phyloP scores from a whole-genome alignment of 352 stramenopile species.

The Pythium brachiatum region DNA sequence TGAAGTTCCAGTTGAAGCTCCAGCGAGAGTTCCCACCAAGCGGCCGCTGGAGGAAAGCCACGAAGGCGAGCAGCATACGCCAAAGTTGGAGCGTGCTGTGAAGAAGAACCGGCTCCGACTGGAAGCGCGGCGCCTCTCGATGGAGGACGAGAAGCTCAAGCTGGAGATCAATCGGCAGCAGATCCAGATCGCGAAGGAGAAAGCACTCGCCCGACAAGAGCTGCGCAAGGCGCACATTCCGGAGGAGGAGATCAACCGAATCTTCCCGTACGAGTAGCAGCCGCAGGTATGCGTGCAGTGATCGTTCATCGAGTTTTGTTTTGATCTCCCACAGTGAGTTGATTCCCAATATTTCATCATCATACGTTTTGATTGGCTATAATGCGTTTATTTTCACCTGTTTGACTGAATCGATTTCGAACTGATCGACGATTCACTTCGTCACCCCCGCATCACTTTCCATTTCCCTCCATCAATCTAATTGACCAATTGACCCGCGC shows the following conservation, averaged over 20 bases:
- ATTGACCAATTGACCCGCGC: no score
- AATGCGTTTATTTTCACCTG: not conserved
- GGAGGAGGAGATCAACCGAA: not conserved
- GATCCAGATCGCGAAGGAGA: not conserved
- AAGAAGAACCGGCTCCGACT: not conserved
- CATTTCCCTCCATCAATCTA: not conserved
- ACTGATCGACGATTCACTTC: not conserved
- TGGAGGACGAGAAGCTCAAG: not conserved
- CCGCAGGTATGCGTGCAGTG: not conserved
- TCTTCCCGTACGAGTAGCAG: not conserved
- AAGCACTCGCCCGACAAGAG: slow-evolving; percentile 1
- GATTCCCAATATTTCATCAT: not conserved
- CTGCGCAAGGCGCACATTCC: not conserved
- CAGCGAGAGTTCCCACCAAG: not conserved
- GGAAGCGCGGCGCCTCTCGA: not conserved
- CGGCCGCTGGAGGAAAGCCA: not conserved
- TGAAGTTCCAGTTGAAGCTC: not conserved
- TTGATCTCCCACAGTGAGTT: not conserved
- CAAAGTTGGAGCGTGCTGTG: not conserved
- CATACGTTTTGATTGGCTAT: not conserved
- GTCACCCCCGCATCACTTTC: not conserved
- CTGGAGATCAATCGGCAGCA: not conserved
- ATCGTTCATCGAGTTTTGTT: not conserved
- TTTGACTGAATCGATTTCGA: not conserved
- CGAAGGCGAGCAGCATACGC: not conserved